Base-by-base conservation (phyloP, 148 eudicot species). In the Mesembryanthemum crystallinum region DNA sequence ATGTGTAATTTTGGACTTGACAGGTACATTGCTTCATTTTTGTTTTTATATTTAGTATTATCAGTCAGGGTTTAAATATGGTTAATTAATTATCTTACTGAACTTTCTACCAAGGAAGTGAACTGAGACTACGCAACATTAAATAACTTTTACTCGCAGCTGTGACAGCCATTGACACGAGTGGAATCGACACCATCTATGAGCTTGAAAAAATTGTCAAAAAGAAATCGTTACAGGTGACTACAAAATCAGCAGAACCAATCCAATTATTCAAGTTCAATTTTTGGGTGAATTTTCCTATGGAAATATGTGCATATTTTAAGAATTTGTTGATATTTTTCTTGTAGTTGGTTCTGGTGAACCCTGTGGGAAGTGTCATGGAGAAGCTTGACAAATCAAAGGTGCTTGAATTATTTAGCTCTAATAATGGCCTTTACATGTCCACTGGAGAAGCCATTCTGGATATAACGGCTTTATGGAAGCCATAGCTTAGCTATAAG, bases 121-220 rank as follows among this genome's bases (percentile, higher is more conserved):
- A 54, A 9, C 33, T 6, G 8, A 32, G 30, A 24, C 23, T 65
- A 42, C 57, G 29, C 25, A 47, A 33, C 7, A 42, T 72, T 63
- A 9, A 3, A 45, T 30, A 18, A 52, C 11, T 51, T 47, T 35
- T 4, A 25, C 35, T 27, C 76, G 51, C 91, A 93, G 97, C 98
- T 54, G 94, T 90, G 68, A 92, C 96, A 54, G 92, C 94, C n/a
- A 89, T 92, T 20, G 97, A 95, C 80, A 92, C 97, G 2, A 92
- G 92, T 80, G 98, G 98, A 14, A 78, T 93, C 32, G 96, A 92
- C 64, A 82, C 88, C 39, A 73, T 95, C 17, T 61, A 66, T 24
- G 97, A 92, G 73, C 92, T 95, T 3, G 88, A 86, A 72, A 90
- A 83, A 79, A 81, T 74, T 72, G 72, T 90, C 55, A 90, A 83